phyloP scores from a whole-genome alignment of 352 stramenopile genomes.

The Phytophthora ohioensis region DNA sequence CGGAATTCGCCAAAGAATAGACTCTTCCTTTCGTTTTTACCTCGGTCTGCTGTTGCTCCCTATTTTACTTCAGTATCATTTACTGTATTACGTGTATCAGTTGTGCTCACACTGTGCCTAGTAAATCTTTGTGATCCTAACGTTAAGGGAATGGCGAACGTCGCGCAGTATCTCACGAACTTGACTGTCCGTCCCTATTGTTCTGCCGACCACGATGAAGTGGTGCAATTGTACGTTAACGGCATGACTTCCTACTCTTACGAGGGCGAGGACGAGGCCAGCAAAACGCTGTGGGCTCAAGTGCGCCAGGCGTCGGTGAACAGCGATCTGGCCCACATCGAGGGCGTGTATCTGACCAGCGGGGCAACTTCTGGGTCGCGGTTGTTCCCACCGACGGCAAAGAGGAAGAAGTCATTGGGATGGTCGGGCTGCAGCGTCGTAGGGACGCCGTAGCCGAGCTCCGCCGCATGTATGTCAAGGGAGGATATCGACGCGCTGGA shows the following conservation, averaged over 20 bases:
- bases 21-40: too few species aligned
- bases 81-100: too few species aligned
- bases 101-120: too few species aligned
- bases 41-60: too few species aligned
- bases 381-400: conserved; percentile 4
- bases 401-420: conserved; percentile 32
- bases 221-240: conserved; percentile 40
- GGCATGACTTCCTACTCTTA: conserved; percentile 45
- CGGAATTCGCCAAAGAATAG: too few species aligned
- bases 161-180: not conserved
- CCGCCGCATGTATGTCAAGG: conserved; percentile 49
- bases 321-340: conserved; percentile 44
- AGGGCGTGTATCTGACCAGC: conserved; percentile 26
- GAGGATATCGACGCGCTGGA: conserved; percentile 38
- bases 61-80: too few species aligned
- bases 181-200: conserved; percentile 38
- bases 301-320: conserved; percentile 40
- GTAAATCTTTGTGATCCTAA: not conserved
- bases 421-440: conserved; percentile 45
- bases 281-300: conserved; percentile 19
- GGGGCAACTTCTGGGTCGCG: conserved; percentile 54
- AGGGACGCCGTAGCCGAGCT: conserved; percentile 39
- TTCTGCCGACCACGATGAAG: conserved; percentile 27
- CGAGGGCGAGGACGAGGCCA: conserved; percentile 37
- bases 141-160: too few species aligned